Conservation (phyloP, 2,329 filamentous ascomycete species). For the Fusarium succisae region DNA sequence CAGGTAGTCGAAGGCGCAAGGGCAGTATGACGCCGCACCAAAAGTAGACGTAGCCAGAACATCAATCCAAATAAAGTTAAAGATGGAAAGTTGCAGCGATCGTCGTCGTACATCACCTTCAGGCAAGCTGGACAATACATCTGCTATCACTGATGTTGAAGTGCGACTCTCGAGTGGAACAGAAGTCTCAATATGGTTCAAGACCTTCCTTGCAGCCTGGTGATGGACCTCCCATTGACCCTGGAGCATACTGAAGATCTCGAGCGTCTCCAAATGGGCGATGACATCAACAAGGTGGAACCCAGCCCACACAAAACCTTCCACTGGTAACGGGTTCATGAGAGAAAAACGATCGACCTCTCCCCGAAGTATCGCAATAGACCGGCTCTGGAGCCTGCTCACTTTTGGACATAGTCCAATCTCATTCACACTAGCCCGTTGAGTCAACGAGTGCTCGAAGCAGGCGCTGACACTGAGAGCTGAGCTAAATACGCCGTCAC, state of each 20-base stretch:
- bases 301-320: not conserved
- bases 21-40: not conserved
- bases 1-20: not conserved
- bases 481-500: not conserved
- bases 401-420: not conserved
- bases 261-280: not conserved
- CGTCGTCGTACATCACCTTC: not conserved
- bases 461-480: not conserved
- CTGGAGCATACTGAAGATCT: conserved; percentile 1
- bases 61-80: not conserved
- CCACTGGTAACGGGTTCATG: not conserved
- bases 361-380: not conserved
- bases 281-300: not conserved
- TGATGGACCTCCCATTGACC: not conserved
- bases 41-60: not conserved
- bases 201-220: not conserved
- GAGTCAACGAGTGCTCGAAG: not conserved
- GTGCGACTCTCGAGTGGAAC: not conserved
- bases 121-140: not conserved
- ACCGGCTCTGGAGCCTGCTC: not conserved
- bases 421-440: not conserved
- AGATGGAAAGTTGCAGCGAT: not conserved
- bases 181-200: not conserved
- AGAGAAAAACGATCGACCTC: not conserved
- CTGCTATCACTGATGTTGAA: not conserved